Conservation (phyloP, 106 monocot species). For the Xerophyta viscosa region DNA sequence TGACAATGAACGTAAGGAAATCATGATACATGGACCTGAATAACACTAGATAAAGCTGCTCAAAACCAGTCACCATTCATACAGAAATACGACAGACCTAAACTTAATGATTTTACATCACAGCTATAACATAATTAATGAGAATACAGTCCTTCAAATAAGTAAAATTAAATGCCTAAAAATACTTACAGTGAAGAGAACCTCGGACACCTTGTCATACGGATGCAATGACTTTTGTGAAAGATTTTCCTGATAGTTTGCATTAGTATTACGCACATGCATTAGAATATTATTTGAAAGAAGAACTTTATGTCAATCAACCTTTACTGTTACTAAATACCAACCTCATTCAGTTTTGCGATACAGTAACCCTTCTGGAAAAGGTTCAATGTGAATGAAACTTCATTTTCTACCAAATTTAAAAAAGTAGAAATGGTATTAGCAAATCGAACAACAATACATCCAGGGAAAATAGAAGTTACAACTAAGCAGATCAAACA, state of each 20-base stretch:
- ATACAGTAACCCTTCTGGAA: conserved; percentile 47
- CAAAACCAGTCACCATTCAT: too few relatives aligned
- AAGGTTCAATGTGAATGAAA: conserved; percentile 65
- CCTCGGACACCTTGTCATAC: conserved; percentile 56
- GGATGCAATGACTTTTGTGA: conserved; percentile 63
- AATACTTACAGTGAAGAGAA: conserved; percentile 60
- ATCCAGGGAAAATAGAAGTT: neutral
- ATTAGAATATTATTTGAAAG: too few relatives aligned
- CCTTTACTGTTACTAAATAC: neutral
- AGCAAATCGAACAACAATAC: neutral
- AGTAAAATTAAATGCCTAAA: neutral
- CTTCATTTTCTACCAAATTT: conserved; percentile 39
- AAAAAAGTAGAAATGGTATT: neutral
- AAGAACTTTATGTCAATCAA: neutral
- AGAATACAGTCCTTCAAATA: too few relatives aligned
- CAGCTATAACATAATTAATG: too few relatives aligned
- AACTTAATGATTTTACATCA: too few relatives aligned
- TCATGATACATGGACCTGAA: too few relatives aligned
- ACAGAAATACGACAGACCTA: too few relatives aligned
- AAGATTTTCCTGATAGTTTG: neutral
- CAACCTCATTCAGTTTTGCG: conserved; percentile 51
- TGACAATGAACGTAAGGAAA: too few relatives aligned
- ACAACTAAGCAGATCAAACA: neutral
- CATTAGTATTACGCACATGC: too few relatives aligned
- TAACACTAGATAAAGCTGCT: too few relatives aligned